A percentile compares a stretch with the other conserved stretches of the same genome.
Evolutionary conservation across 2,329 filamentous ascomycete genomes (phyloP).

Genomic region (Aureobasidium sp.): DNA sequence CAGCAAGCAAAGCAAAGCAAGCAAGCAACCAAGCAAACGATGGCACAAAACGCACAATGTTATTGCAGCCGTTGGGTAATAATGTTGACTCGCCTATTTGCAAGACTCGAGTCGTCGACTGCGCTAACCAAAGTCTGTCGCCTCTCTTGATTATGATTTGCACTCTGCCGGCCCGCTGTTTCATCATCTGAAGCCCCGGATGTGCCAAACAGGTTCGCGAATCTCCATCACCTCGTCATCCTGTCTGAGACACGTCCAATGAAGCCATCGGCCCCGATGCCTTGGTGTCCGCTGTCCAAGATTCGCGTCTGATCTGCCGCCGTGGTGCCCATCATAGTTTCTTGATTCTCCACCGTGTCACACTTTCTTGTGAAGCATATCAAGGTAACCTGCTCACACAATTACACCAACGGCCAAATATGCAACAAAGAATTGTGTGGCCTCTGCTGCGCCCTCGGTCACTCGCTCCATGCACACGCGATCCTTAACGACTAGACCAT

Average conservation of each 20-base stretch:
- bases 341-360: neutral
- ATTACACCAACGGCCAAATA: neutral
- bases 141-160: conserved; percentile 9
- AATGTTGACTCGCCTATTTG: conserved; percentile 13
- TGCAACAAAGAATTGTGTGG: neutral
- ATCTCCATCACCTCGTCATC: conserved; percentile 4
- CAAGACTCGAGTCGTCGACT: conserved; percentile 3
- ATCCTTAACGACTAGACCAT: neutral
- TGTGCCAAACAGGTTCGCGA: neutral
- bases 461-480: neutral
- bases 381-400: neutral
- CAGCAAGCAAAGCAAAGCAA: conserved; percentile 5
- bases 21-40: conserved; percentile 10
- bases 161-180: conserved; percentile 2
- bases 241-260: conserved; percentile 3
- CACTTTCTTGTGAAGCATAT: neutral
- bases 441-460: neutral
- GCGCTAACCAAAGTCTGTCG: conserved; percentile 11
- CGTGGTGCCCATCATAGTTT: neutral
- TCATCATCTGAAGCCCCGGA: neutral
- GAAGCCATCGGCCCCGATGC: neutral
- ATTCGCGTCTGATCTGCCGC: conserved; percentile 2
- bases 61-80: conserved; percentile 13
- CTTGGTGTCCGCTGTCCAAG: neutral
- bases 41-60: conserved; percentile 11